Percentiles rank a stretch among this genome's conserved stretches.
Evolutionary conservation across 768 basidiomycete species (phyloP).

Genomic region (Boletus tomentosulus): DNA sequence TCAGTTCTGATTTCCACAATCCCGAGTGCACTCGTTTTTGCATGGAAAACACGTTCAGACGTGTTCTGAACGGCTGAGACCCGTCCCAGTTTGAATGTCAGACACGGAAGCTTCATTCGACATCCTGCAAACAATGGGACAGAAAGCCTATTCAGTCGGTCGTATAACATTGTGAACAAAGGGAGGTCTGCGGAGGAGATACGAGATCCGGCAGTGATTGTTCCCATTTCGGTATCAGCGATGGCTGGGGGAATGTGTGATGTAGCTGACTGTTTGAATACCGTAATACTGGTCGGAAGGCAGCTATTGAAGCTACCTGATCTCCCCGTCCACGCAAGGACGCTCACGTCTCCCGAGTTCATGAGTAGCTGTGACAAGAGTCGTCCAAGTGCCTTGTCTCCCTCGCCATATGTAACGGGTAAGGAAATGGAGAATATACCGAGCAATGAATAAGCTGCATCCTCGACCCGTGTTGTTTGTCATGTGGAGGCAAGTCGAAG

Average conservation of each 20-base stretch:
- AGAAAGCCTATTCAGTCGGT: not conserved
- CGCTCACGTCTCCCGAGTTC: not conserved
- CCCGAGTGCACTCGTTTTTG: not conserved
- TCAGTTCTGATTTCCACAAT: constrained; percentile 3
- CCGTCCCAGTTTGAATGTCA: not conserved
- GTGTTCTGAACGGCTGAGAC: not conserved
- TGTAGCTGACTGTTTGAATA: too few species aligned
- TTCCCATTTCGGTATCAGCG: not conserved
- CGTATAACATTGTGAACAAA: not conserved
- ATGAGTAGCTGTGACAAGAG: not conserved
- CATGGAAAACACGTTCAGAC: not conserved
- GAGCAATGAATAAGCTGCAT: too few species aligned
- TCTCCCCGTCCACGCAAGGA: not conserved
- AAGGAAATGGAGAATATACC: not conserved
- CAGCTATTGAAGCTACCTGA: too few species aligned
- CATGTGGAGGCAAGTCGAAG: not conserved
- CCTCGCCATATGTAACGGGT: not conserved
- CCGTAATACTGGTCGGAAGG: too few species aligned
- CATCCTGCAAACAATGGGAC: not conserved
- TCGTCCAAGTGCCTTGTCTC: not conserved
- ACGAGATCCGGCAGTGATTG: not conserved
- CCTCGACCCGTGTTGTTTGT: too few species aligned
- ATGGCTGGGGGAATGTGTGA: not conserved
- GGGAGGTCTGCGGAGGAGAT: not conserved
- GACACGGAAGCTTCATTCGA: not conserved